Conservation (phyloP, 257 asterid species). For the Scutellaria galericulata region DNA sequence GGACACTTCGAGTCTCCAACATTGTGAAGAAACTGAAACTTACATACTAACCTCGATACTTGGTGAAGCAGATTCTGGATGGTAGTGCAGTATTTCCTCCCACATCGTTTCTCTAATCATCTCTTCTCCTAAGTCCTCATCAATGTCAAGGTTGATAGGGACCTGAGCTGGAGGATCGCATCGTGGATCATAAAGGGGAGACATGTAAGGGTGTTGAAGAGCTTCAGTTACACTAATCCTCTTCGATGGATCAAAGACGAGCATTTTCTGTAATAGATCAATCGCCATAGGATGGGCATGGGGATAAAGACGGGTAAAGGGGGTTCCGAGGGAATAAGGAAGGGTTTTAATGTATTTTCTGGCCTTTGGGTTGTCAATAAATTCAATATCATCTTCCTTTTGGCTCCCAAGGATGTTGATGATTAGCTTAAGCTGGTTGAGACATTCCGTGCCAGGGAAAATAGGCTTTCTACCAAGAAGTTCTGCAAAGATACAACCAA, state of each 20-base stretch:
- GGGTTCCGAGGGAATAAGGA: slow-evolving; percentile 55
- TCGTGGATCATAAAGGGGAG: slow-evolving; percentile 63
- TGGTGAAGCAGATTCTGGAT: slow-evolving; percentile 48
- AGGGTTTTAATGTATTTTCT: slow-evolving; percentile 59
- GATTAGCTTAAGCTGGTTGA: slow-evolving; percentile 63
- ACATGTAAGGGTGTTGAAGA: slow-evolving; percentile 69
- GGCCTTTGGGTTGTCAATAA: slow-evolving; percentile 64
- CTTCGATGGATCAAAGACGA: slow-evolving; percentile 67
- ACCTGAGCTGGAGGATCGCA: slow-evolving; percentile 61
- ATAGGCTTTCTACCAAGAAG: slow-evolving; percentile 65
- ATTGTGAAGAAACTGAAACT: slow-evolving; percentile 1
- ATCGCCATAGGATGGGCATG: slow-evolving; percentile 65
- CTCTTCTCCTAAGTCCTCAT: slow-evolving; percentile 64
- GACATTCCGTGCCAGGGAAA: slow-evolving; percentile 66
- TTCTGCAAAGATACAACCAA: slow-evolving; percentile 67
- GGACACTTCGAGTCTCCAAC: too few species aligned
- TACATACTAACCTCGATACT: slow-evolving; percentile 37
- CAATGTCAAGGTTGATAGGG: slow-evolving; percentile 63
- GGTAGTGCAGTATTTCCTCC: slow-evolving; percentile 62
- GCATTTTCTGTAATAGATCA: slow-evolving; percentile 63
- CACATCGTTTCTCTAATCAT: slow-evolving; percentile 69
- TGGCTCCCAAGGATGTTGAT: slow-evolving; percentile 67
- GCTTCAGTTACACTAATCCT: slow-evolving; percentile 67
- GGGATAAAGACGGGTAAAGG: slow-evolving; percentile 54
- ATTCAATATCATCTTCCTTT: slow-evolving; percentile 50